phyloP scores from a whole-genome alignment of 164 flowering plant species.

The Umbellularia californica region DNA sequence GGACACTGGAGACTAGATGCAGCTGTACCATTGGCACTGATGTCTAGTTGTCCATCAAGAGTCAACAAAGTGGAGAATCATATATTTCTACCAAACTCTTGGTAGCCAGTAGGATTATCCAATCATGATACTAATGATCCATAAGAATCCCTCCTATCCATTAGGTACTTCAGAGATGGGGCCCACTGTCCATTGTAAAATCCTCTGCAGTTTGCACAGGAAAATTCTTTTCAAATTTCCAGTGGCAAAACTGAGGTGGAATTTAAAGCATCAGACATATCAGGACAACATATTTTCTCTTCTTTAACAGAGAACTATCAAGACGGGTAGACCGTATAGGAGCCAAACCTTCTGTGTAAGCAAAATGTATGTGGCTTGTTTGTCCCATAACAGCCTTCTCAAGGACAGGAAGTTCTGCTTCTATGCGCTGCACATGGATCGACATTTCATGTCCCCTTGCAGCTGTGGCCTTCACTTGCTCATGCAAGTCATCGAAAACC shows the following conservation, averaged over 20 bases:
- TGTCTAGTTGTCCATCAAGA: neutral
- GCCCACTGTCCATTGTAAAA: neutral
- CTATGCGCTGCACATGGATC: constrained; percentile 61
- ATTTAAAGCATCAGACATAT: too few relatives aligned
- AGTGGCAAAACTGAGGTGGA: too few relatives aligned
- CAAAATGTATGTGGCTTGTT: constrained; percentile 80
- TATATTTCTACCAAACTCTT: neutral
- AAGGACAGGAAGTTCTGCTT: constrained; percentile 69
- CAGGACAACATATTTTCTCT: too few relatives aligned
- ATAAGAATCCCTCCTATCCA: neutral
- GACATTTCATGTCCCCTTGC: constrained; percentile 71
- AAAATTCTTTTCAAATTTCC: neutral
- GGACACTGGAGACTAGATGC: neutral
- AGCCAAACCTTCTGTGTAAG: constrained; percentile 76
- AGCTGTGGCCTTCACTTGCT: constrained; percentile 67
- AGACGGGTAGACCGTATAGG: constrained; percentile 1
- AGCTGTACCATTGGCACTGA: neutral
- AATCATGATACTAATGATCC: neutral
- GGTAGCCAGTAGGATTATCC: neutral
- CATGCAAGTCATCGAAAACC: constrained; percentile 90
- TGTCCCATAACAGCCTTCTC: constrained; percentile 78
- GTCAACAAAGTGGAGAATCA: neutral
- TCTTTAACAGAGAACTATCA: neutral
- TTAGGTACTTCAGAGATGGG: neutral
- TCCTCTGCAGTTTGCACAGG: neutral